phyloP scores from a whole-genome alignment of 108 stramenopile species.

The Discostella stelligeroides region DNA sequence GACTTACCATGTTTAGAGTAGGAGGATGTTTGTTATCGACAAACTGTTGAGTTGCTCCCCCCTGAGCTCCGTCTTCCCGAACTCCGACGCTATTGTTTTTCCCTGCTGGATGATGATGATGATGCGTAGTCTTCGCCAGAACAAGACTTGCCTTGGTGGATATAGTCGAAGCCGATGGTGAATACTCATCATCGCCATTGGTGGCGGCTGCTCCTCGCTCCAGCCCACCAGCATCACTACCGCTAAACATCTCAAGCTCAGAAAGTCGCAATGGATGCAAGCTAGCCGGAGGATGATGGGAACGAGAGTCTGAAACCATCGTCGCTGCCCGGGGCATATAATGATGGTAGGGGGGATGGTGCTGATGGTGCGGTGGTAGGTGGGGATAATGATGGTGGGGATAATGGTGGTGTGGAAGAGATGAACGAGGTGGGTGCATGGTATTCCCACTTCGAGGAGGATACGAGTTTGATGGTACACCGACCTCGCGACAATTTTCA shows the following conservation, averaged over 20 bases:
- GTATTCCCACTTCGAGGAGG: not conserved
- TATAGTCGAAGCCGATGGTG: constrained; percentile 22
- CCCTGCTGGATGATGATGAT: not conserved
- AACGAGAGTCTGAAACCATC: too few species aligned
- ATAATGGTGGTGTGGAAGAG: not conserved
- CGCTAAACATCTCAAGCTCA: not conserved
- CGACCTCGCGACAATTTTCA: too few species aligned
- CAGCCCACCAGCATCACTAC: too few species aligned
- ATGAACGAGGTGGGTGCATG: not conserved
- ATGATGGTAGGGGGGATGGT: constrained; percentile 1
- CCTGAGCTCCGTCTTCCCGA: not conserved
- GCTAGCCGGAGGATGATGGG: not conserved
- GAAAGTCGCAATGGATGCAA: constrained; percentile 9
- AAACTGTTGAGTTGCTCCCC: not conserved
- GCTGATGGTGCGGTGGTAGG: not conserved
- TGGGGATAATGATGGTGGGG: not conserved
- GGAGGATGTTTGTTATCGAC: not conserved
- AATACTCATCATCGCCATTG: constrained; percentile 4
- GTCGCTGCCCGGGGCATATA: too few species aligned
- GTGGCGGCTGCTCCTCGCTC: not conserved
- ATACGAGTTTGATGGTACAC: not conserved
- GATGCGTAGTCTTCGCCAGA: not conserved
- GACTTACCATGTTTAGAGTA: constrained; percentile 11
- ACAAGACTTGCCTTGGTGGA: constrained; percentile 12
- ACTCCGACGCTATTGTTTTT: not conserved